Conservation (phyloP, 495 filamentous ascomycete genomes). For the Penicillium antarcticum region DNA sequence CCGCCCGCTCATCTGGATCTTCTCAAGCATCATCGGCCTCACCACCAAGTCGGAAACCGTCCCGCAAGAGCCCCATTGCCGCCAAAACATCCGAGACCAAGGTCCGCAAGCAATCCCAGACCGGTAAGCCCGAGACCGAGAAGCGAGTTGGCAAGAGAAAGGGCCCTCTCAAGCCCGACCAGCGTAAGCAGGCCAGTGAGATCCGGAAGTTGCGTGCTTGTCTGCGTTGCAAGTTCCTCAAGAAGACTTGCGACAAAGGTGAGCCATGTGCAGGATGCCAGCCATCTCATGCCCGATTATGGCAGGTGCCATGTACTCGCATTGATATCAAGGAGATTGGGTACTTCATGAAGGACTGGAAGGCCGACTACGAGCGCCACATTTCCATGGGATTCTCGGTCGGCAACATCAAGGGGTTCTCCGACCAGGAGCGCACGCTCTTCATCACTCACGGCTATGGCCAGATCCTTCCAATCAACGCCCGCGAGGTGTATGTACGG, state of each 20-base stretch:
- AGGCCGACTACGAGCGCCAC: slow-evolving; percentile 89
- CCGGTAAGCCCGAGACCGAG: slow-evolving; percentile 75
- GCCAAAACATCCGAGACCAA: slow-evolving; percentile 78
- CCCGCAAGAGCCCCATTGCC: slow-evolving; percentile 70
- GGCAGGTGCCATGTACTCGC: slow-evolving; percentile 93
- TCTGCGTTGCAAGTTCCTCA: slow-evolving; percentile 94
- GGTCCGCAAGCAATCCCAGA: slow-evolving; percentile 67
- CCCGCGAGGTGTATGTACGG: slow-evolving; percentile 84
- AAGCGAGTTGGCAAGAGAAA: slow-evolving; percentile 86
- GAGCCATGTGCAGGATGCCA: slow-evolving; percentile 91
- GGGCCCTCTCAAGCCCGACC: slow-evolving; percentile 86
- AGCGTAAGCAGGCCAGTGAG: slow-evolving; percentile 89
- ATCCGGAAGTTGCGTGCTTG: slow-evolving; percentile 90
- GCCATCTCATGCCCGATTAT: slow-evolving; percentile 85
- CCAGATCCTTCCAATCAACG: slow-evolving; percentile 80
- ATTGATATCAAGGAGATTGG: slow-evolving; percentile 97
- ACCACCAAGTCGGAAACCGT: slow-evolving; percentile 61
- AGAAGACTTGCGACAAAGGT: slow-evolving; percentile 96
- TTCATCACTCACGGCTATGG: slow-evolving; percentile 90
- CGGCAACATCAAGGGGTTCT: slow-evolving; percentile 90
- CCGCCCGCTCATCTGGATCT: slow-evolving; percentile 49
- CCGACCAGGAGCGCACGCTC: slow-evolving; percentile 70
- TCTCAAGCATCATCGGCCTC: slow-evolving; percentile 62
- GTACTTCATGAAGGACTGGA: slow-evolving; percentile 98
- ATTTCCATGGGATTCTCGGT: slow-evolving; percentile 80